Evolutionary conservation across 441 rosid species (phyloP).

Genomic region (Aleurites moluccanus): DNA sequence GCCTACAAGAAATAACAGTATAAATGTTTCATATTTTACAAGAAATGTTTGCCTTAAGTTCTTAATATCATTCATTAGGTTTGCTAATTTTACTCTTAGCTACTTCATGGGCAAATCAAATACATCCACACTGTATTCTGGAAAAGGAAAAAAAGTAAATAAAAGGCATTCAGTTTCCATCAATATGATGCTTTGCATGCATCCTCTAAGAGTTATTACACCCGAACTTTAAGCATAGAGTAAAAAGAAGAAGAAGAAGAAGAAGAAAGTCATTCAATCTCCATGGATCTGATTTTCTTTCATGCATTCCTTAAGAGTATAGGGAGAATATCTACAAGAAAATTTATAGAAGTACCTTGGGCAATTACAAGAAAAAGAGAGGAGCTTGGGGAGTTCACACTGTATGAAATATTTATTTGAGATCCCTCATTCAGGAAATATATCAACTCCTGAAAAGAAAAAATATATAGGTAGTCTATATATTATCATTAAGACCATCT

Average conservation of each 20-base stretch:
- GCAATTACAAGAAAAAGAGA: conserved; percentile 60
- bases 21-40: neutral
- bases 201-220: neutral
- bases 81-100: neutral
- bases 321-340: neutral
- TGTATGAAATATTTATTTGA: conserved; percentile 63
- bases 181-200: neutral
- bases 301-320: neutral
- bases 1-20: neutral
- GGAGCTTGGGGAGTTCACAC: conserved; percentile 43
- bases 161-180: neutral
- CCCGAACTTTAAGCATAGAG: neutral
- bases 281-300: neutral
- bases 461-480: conserved; percentile 6
- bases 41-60: neutral
- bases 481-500: conserved; percentile 1
- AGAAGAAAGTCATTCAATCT: neutral
- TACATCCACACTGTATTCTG: neutral
- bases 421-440: conserved; percentile 61
- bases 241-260: neutral
- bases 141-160: neutral
- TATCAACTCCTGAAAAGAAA: conserved; percentile 55
- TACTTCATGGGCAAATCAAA: neutral
- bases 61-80: neutral
- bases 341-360: conserved; percentile 47